Evolutionary conservation across 495 filamentous ascomycete species (phyloP).

Genomic region (Aspergillus sclerotiicarbonarius): DNA sequence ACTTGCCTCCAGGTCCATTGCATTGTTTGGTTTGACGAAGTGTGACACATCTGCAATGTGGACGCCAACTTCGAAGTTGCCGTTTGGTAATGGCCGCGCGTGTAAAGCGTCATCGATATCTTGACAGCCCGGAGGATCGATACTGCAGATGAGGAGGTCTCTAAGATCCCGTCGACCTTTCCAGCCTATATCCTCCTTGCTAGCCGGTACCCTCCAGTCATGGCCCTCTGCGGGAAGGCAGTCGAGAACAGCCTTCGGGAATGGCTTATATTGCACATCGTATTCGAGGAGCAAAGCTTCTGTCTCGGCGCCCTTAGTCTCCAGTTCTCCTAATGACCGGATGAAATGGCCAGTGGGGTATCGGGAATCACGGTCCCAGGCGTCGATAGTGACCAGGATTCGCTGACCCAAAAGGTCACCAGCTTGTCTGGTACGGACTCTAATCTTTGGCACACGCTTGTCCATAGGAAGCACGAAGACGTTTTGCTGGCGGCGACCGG

Average conservation of each 20-base stretch:
- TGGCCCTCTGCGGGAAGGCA: conserved; percentile 91
- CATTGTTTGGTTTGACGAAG: conserved; percentile 94
- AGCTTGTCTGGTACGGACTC: conserved; percentile 86
- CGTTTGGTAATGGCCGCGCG: conserved; percentile 78
- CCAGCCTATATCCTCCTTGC: conserved; percentile 79
- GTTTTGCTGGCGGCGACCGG: conserved; percentile 80
- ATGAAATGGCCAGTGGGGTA: conserved; percentile 95
- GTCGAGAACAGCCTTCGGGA: conserved; percentile 91
- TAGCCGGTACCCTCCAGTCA: conserved; percentile 84
- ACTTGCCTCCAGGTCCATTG: conserved; percentile 94
- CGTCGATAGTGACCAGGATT: conserved; percentile 91
- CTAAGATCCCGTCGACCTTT: conserved; percentile 77
- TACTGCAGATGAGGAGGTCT: conserved; percentile 88
- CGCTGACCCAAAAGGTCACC: conserved; percentile 84
- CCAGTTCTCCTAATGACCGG: conserved; percentile 85
- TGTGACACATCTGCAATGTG: conserved; percentile 98
- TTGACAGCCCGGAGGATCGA: conserved; percentile 92
- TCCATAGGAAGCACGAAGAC: conserved; percentile 98
- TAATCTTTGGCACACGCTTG: conserved; percentile 93
- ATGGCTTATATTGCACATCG: conserved; percentile 96
- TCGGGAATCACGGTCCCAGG: conserved; percentile 88
- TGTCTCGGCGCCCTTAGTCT: conserved; percentile 93
- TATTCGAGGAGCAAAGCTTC: conserved; percentile 92
- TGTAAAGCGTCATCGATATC: conserved; percentile 98
- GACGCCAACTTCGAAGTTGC: conserved; percentile 96